A percentile compares a stretch with the other conserved stretches of the same genome.
Conservation (phyloP, 371 early-diverging fungal genomes). For the Apophysomyces sp. region DNA sequence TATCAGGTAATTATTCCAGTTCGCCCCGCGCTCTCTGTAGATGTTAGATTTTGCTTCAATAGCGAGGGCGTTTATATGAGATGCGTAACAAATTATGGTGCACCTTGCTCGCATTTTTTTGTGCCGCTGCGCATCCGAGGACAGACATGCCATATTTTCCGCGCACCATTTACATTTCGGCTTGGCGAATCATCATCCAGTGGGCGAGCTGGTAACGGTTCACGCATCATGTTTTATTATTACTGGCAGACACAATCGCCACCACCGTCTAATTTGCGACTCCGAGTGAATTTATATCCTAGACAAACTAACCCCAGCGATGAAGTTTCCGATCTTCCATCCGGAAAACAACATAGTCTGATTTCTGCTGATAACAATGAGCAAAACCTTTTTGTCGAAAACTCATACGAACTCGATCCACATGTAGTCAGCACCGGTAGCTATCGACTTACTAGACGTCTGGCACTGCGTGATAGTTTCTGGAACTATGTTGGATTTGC, state of each 20-base stretch:
- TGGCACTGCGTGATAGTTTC: background rate
- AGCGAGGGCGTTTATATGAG: background rate
- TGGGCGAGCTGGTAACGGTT: background rate
- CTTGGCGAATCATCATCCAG: background rate
- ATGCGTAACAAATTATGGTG: background rate
- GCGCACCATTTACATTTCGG: background rate
- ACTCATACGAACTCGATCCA: conserved; percentile 3
- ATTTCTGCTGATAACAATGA: background rate
- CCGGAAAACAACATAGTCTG: too few species aligned
- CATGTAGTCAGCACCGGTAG: conserved; percentile 3
- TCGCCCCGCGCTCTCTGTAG: background rate
- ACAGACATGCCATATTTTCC: background rate
- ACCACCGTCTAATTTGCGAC: background rate
- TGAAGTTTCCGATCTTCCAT: background rate
- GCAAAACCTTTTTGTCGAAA: background rate
- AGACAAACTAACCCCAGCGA: background rate
- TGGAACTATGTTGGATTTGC: conserved; percentile 27
- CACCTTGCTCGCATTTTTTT: background rate
- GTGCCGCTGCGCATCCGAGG: background rate
- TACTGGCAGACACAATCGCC: background rate
- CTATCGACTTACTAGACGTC: conserved; percentile 11
- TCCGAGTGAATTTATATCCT: background rate
- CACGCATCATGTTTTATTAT: conserved; percentile 2
- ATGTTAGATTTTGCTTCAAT: background rate
- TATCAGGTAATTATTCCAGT: too few species aligned